phyloP scores from a whole-genome alignment of 208 protist genomes.

The Crithidia thermophila region DNA sequence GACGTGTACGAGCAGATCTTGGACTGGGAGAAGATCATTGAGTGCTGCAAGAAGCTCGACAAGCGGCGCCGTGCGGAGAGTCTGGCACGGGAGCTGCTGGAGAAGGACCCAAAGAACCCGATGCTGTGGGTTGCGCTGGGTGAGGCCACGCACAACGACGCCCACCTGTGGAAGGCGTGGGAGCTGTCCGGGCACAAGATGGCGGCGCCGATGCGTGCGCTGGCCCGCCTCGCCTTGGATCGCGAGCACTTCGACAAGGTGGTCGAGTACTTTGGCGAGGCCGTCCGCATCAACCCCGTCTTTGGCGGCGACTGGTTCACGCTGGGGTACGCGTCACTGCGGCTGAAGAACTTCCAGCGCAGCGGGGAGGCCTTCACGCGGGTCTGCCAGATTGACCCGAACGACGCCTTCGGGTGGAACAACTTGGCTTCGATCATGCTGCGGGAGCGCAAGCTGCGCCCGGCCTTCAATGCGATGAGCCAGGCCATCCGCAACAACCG shows the following conservation, averaged over 20 bases:
- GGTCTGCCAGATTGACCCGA: conserved; percentile 89
- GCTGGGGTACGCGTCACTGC: conserved; percentile 84
- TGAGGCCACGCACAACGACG: conserved; percentile 86
- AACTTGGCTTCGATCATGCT: conserved; percentile 90
- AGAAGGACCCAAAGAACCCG: conserved; percentile 82
- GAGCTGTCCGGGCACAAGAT: conserved; percentile 83
- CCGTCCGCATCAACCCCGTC: conserved; percentile 85
- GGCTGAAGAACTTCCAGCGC: conserved; percentile 65
- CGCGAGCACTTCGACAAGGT: conserved; percentile 88
- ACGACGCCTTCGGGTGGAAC: conserved; percentile 92
- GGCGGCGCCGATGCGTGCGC: conserved; percentile 86
- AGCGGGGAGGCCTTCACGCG: conserved; percentile 89
- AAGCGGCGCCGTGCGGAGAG: conserved; percentile 85
- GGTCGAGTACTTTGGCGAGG: conserved; percentile 90
- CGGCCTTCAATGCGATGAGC: conserved; percentile 91
- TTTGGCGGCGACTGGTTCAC: conserved; percentile 94
- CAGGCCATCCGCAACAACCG: conserved; percentile 88
- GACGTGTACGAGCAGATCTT: conserved; percentile 87
- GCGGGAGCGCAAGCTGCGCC: conserved; percentile 72
- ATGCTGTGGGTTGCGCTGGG: conserved; percentile 91
- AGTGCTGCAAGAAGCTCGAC: conserved; percentile 90
- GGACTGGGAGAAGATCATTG: conserved; percentile 91
- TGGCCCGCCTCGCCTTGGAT: conserved; percentile 84
- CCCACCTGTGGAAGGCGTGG: conserved; percentile 90
- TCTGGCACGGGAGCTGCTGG: conserved; percentile 83